phyloP scores from a whole-genome alignment of 169 alveolate species.

The Plasmodium gallinaceum region DNA sequence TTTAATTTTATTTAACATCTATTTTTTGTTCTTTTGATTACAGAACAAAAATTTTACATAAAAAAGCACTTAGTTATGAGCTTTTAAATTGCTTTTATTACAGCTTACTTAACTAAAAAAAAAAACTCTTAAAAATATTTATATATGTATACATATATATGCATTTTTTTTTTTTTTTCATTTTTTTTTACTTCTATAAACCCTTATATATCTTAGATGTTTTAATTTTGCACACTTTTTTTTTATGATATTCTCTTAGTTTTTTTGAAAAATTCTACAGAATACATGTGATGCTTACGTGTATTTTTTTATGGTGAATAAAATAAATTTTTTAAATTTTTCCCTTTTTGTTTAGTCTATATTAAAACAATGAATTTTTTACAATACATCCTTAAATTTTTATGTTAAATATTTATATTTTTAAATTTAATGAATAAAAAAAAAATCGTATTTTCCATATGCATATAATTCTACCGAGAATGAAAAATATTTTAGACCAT shows the following conservation, averaged over 20 bases:
- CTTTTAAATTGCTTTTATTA: neutral
- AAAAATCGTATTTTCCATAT: slow-evolving; percentile 10
- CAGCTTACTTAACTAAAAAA: neutral
- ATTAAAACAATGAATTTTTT: slow-evolving; percentile 5
- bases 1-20: neutral
- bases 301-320: slow-evolving; percentile 37
- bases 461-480: slow-evolving; percentile 10
- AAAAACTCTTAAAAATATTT: neutral
- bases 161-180: neutral
- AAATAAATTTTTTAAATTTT: neutral
- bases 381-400: slow-evolving; percentile 3
- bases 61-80: neutral
- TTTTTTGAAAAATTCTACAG: slow-evolving; percentile 49
- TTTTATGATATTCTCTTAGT: slow-evolving; percentile 12
- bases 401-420: slow-evolving; percentile 21
- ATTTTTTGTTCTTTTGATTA: slow-evolving; percentile 24
- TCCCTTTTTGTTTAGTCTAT: neutral
- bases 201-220: slow-evolving; percentile 7
- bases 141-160: neutral
- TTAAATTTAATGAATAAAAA: slow-evolving; percentile 3
- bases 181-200: slow-evolving; percentile 29
- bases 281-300: slow-evolving; percentile 30
- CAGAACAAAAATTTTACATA: slow-evolving; percentile 6
- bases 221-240: slow-evolving; percentile 16
- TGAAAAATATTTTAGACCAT: slow-evolving; percentile 9